phyloP scores from a whole-genome alignment of 1,139 yeast genomes.

The Saccharomyces hybrid region DNA sequence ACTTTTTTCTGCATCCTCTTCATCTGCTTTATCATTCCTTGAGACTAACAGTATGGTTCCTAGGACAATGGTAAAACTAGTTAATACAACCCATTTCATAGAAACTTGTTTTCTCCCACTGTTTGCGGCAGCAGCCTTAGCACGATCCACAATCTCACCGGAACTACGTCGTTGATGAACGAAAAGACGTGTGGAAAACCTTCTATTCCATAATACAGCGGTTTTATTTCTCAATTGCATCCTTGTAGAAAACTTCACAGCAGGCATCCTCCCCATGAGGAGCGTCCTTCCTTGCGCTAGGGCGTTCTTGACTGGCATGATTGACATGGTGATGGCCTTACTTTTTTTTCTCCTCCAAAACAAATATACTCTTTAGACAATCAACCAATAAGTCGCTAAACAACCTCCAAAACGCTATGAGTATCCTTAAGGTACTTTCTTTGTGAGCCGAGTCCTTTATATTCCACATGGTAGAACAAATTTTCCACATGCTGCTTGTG shows the following conservation, averaged over 20 bases:
- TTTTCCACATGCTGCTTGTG: neutral
- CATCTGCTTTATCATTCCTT: constrained; percentile 19
- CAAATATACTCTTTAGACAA: neutral
- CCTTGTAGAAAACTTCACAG: constrained; percentile 14
- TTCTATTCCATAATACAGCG: constrained; percentile 20
- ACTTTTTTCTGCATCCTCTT: constrained; percentile 20
- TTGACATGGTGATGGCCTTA: constrained; percentile 1
- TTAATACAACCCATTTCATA: constrained; percentile 42
- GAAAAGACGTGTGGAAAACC: constrained; percentile 15
- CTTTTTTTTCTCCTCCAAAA: neutral
- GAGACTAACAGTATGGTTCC: constrained; percentile 23
- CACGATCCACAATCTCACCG: constrained; percentile 9
- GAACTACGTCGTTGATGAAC: constrained; percentile 9
- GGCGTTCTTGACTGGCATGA: constrained; percentile 18
- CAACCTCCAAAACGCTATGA: neutral
- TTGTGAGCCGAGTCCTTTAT: neutral
- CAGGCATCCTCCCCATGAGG: constrained; percentile 14
- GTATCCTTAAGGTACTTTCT: neutral
- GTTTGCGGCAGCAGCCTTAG: constrained; percentile 3
- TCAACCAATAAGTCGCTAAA: neutral
- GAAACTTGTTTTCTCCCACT: constrained; percentile 7
- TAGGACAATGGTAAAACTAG: constrained; percentile 27
- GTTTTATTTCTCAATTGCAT: constrained; percentile 24
- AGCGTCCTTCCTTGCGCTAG: constrained; percentile 17
- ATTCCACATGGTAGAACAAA: neutral